Percentiles rank a stretch among this genome's conserved stretches.
These are phyloP conservation scores for Coemansia sp. DNA, from an alignment of 192 early-diverging fungal species.

Conservation along the genomic window DNA sequence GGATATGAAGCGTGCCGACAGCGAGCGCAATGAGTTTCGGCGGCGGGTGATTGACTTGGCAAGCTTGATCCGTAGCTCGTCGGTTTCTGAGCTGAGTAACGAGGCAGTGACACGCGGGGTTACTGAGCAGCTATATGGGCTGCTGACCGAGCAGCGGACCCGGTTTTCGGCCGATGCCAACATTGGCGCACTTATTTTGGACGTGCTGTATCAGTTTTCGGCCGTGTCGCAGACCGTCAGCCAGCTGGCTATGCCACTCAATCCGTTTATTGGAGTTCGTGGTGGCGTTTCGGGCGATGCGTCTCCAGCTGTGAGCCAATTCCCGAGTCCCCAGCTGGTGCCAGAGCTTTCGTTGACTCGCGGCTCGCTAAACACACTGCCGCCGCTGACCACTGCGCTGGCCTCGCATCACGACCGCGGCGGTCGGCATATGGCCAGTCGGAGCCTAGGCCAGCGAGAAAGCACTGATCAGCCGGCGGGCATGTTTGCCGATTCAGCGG, in stretches of 20 bases:
- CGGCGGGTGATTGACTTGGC: conserved; percentile 45
- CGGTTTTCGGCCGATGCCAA: conserved; percentile 40
- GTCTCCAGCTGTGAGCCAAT: conserved; percentile 46
- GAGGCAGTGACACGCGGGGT: conserved; percentile 30
- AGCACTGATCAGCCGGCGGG: not conserved
- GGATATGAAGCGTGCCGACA: conserved; percentile 38
- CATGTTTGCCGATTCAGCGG: not conserved
- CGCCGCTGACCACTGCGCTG: conserved; percentile 37
- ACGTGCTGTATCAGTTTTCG: conserved; percentile 51
- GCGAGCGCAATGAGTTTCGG: conserved; percentile 45
- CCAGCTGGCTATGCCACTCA: conserved; percentile 31
- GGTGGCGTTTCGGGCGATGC: conserved; percentile 40
- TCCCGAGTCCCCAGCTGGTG: conserved; percentile 44
- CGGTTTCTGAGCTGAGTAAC: conserved; percentile 49
- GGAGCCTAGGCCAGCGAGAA: conserved; percentile 6
- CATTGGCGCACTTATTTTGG: conserved; percentile 42
- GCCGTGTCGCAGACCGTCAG: conserved; percentile 50
- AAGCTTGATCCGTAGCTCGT: conserved; percentile 29
- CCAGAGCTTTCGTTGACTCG: conserved; percentile 30
- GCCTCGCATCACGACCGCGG: conserved; percentile 16
- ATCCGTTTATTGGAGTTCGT: conserved; percentile 14
- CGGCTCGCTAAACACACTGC: conserved; percentile 14
- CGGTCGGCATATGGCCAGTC: not conserved
- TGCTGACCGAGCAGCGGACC: conserved; percentile 49
- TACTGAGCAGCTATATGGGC: conserved; percentile 47